Percentiles rank a stretch among this genome's conserved stretches.
Evolutionary conservation across 1,139 yeast genomes (phyloP).

Genomic region (Suhomyces wounanorum): DNA sequence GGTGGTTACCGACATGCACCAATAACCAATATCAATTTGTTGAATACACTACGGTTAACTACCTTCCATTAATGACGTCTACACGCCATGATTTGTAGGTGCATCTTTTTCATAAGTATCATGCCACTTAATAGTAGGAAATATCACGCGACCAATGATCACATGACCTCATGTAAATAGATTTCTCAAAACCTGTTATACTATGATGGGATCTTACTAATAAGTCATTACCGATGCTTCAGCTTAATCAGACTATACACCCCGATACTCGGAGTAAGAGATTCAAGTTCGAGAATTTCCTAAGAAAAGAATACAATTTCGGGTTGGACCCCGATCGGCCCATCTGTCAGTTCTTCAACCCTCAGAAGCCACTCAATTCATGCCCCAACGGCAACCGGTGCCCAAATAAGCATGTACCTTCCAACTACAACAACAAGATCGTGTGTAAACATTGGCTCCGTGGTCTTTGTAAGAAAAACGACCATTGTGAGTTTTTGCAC

Average conservation of each 20-base stretch:
- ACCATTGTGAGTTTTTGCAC: slow-evolving; percentile 93
- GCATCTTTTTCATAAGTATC: neutral
- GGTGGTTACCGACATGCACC: too few species aligned
- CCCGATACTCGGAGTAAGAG: slow-evolving; percentile 45
- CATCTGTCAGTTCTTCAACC: slow-evolving; percentile 71
- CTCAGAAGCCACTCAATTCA: slow-evolving; percentile 56
- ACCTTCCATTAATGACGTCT: neutral
- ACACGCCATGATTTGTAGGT: neutral
- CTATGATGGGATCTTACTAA: neutral
- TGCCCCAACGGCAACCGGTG: slow-evolving; percentile 88
- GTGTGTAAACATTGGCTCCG: slow-evolving; percentile 99
- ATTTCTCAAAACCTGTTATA: neutral
- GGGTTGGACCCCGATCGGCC: slow-evolving; percentile 92
- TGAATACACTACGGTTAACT: too few species aligned
- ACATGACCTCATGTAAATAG: neutral
- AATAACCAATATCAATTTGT: too few species aligned
- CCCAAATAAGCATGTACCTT: slow-evolving; percentile 84
- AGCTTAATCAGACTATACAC: slow-evolving; percentile 42
- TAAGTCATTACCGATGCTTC: slow-evolving; percentile 26
- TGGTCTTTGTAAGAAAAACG: slow-evolving; percentile 95
- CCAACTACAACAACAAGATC: slow-evolving; percentile 76
- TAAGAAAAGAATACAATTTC: slow-evolving; percentile 76
- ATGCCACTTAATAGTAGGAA: neutral
- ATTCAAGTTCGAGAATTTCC: slow-evolving; percentile 83
- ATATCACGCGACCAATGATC: neutral